These are phyloP conservation scores for Pelargonium cotyledonis DNA, from an alignment of 441 rosid species.

Conservation along the genomic window DNA sequence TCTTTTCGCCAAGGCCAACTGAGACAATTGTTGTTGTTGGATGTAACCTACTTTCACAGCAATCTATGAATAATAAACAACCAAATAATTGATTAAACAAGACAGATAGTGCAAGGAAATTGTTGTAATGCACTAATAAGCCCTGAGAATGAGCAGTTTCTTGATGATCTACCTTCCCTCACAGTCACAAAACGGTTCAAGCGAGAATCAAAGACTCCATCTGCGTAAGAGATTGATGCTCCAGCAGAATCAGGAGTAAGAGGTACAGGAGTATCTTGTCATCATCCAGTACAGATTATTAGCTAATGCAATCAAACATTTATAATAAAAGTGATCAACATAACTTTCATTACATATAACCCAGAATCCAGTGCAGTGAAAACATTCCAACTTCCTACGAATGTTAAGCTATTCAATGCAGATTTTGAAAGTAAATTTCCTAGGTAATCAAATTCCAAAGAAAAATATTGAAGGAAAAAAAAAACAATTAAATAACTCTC, in stretches of 20 bases:
- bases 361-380: not conserved
- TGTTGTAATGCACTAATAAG: not conserved
- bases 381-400: not conserved
- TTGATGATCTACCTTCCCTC: conserved; percentile 59
- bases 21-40: conserved; percentile 56
- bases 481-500: not conserved
- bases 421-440: too few species aligned
- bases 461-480: not conserved
- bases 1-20: conserved; percentile 34
- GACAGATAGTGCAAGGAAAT: not conserved
- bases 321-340: not conserved
- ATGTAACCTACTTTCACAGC: conserved; percentile 47
- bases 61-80: conserved; percentile 39
- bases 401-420: too few species aligned
- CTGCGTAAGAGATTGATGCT: conserved; percentile 63
- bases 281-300: conserved; percentile 6
- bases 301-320: conserved; percentile 4
- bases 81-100: not conserved
- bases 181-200: conserved; percentile 62
- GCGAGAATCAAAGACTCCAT: conserved; percentile 73
- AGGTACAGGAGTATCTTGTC: conserved; percentile 53
- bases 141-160: not conserved
- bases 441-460: too few species aligned
- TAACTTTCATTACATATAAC: not conserved
- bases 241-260: conserved; percentile 73